A percentile compares a stretch with the other conserved stretches of the same genome.
These are phyloP conservation scores for Globisporangium recalcitrans DNA, from an alignment of 352 stramenopile species.

Conservation along the genomic window DNA sequence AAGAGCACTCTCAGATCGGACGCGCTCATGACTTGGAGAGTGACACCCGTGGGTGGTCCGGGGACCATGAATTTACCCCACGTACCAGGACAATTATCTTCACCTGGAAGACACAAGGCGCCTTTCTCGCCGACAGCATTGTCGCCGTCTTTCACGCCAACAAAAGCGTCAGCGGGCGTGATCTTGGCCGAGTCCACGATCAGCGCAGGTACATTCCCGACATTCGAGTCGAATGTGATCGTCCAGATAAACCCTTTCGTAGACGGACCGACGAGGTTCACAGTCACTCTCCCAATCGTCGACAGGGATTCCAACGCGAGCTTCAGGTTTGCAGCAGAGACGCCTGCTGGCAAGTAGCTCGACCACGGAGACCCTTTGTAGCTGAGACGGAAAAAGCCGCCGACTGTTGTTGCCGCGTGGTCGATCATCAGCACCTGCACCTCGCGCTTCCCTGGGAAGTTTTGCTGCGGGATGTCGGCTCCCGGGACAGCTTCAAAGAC, in stretches of 20 bases:
- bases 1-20: constrained; percentile 90
- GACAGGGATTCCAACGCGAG: constrained; percentile 56
- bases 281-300: constrained; percentile 54
- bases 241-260: constrained; percentile 54
- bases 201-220: constrained; percentile 49
- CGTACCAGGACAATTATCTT: constrained; percentile 40
- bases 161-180: constrained; percentile 34
- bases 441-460: constrained; percentile 62
- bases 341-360: constrained; percentile 47
- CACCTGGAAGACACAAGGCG: constrained; percentile 36
- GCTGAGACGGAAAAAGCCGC: constrained; percentile 66
- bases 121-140: constrained; percentile 58
- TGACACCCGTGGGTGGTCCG: constrained; percentile 64
- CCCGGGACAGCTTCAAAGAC: constrained; percentile 50
- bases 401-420: constrained; percentile 27
- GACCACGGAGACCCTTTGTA: constrained; percentile 72
- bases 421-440: constrained; percentile 73
- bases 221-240: constrained; percentile 75
- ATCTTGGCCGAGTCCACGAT: constrained; percentile 60
- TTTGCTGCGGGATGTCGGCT: constrained; percentile 28
- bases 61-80: constrained; percentile 55
- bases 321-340: constrained; percentile 35
- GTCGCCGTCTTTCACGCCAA: constrained; percentile 67
- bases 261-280: constrained; percentile 26
- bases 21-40: constrained; percentile 56